A percentile compares a stretch with the other conserved stretches of the same genome.
These are phyloP conservation scores for Ustilago shanxiensis DNA, from an alignment of 1,284 basidiomycete genomes.

Conservation along the genomic window DNA sequence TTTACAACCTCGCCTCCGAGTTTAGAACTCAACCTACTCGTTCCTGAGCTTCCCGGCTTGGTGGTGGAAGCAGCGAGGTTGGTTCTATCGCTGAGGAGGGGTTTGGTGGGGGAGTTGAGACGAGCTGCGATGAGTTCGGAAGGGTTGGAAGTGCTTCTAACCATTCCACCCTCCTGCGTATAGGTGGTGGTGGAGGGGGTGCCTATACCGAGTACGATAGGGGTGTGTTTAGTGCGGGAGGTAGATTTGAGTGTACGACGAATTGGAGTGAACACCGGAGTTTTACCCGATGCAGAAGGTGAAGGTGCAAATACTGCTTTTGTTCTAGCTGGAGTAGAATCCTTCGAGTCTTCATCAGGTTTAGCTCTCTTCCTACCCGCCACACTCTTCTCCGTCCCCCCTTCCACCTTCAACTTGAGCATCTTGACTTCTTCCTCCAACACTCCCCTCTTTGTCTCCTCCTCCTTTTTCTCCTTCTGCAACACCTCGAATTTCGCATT, in stretches of 20 bases:
- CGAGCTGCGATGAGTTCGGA: slow-evolving; percentile 36
- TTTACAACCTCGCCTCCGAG: not conserved
- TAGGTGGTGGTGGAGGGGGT: slow-evolving; percentile 12
- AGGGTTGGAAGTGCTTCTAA: slow-evolving; percentile 37
- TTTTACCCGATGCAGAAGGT: not conserved
- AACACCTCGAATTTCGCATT: slow-evolving; percentile 26
- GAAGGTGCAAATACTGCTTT: slow-evolving; percentile 31
- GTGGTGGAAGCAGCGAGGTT: slow-evolving; percentile 14
- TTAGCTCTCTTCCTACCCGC: slow-evolving; percentile 35
- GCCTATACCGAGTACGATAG: slow-evolving; percentile 11
- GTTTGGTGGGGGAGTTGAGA: slow-evolving; percentile 2
- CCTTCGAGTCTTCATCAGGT: too few species aligned
- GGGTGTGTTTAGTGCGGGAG: slow-evolving; percentile 3
- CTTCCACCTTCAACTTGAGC: not conserved
- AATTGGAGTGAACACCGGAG: slow-evolving; percentile 29
- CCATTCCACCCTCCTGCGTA: slow-evolving; percentile 23
- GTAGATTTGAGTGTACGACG: slow-evolving; percentile 13
- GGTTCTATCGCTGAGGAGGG: slow-evolving; percentile 22
- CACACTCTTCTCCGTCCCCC: slow-evolving; percentile 5
- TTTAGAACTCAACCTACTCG: slow-evolving; percentile 15
- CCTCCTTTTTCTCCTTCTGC: slow-evolving; percentile 16
- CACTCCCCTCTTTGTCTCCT: not conserved
- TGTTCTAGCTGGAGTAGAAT: not conserved
- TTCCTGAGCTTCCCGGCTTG: slow-evolving; percentile 4
- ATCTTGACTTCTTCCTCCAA: slow-evolving; percentile 5